Conservation (phyloP, 495 filamentous ascomycete species). For the Aspergillus nidulans region DNA sequence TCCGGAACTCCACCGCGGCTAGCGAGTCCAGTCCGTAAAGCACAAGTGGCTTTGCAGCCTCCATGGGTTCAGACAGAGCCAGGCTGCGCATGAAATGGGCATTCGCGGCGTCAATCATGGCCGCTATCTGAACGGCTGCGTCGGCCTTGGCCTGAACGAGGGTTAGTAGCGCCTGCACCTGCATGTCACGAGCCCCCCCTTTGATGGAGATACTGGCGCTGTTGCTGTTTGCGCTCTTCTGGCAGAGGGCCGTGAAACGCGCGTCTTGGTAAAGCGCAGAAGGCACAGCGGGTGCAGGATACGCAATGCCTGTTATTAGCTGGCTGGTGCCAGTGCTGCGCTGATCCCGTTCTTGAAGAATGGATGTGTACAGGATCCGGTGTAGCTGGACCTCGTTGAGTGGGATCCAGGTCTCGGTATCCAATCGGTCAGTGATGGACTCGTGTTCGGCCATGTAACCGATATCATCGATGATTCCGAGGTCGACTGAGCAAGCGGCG, state of each 20-base stretch:
- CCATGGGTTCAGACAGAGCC: background rate
- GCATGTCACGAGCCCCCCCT: too few species aligned
- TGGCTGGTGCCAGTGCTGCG: background rate
- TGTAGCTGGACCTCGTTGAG: conserved; percentile 1
- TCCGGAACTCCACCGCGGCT: background rate
- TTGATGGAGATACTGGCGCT: too few species aligned
- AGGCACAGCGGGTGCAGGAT: background rate
- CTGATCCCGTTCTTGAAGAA: background rate
- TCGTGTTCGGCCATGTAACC: conserved; percentile 5
- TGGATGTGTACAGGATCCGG: background rate
- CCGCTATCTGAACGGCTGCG: background rate
- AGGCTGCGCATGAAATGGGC: background rate
- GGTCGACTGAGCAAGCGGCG: conserved; percentile 1
- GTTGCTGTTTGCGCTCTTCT: too few species aligned
- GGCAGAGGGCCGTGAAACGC: too few species aligned
- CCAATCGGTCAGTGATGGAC: background rate
- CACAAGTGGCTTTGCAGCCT: background rate
- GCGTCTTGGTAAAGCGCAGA: too few species aligned
- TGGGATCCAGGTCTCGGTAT: background rate
- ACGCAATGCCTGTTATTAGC: conserved; percentile 1
- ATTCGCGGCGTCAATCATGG: background rate
- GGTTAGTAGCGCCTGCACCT: background rate
- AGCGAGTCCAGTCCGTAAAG: background rate
- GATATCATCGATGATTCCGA: conserved; percentile 11
- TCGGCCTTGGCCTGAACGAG: background rate